phyloP scores from a whole-genome alignment of 139 green algal genomes.

The Picochlorum sp. region DNA sequence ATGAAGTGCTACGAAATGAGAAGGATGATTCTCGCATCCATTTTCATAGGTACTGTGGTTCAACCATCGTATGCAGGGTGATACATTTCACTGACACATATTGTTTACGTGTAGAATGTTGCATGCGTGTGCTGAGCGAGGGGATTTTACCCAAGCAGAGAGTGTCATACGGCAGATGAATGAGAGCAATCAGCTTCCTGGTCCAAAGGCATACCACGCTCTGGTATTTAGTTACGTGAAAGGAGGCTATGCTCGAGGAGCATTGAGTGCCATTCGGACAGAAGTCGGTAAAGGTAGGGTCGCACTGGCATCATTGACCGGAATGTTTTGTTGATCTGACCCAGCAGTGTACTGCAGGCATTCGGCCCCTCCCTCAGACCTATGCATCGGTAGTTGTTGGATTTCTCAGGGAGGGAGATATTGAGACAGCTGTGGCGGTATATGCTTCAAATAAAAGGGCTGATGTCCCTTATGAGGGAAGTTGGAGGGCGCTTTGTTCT shows the following conservation, averaged over 20 bases:
- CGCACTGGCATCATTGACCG: too few relatives aligned
- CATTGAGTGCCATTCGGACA: slow-evolving; percentile 4
- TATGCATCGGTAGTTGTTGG: slow-evolving; percentile 10
- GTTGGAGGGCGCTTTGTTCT: not conserved
- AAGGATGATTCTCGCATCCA: not conserved
- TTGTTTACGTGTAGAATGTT: slow-evolving; percentile 2
- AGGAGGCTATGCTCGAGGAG: slow-evolving; percentile 5
- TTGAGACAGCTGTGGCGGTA: slow-evolving; percentile 9
- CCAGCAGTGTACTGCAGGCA: not conserved
- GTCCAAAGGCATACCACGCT: slow-evolving; percentile 11
- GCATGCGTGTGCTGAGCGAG: slow-evolving; percentile 1
- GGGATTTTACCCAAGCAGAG: slow-evolving; percentile 1
- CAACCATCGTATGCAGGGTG: not conserved
- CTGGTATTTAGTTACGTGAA: slow-evolving; percentile 11
- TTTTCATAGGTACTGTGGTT: slow-evolving; percentile 4
- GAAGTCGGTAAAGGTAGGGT: not conserved
- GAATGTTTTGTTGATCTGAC: too few relatives aligned
- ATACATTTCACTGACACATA: not conserved
- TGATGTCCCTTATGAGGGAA: not conserved
- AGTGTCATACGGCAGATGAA: slow-evolving; percentile 9
- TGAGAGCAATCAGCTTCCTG: not conserved
- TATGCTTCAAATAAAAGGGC: slow-evolving; percentile 13
- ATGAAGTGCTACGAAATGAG: slow-evolving; percentile 1
- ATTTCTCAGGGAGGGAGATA: slow-evolving; percentile 6
- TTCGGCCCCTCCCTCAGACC: slow-evolving; percentile 10